Evolutionary conservation across 192 early-diverging fungal genomes (phyloP).

Genomic region (Linnemannia zychae): DNA sequence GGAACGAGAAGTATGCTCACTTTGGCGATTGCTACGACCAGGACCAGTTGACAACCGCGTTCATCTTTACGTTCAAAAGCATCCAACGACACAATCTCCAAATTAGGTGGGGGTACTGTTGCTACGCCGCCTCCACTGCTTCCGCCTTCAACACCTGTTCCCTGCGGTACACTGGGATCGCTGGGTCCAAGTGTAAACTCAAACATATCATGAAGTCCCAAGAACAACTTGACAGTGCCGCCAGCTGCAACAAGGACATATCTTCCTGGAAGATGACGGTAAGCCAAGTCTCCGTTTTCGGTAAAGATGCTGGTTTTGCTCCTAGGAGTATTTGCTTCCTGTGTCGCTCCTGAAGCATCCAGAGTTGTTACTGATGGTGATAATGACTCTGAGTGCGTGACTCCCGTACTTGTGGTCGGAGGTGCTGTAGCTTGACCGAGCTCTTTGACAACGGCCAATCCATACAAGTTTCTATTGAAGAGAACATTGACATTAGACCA

Average conservation of each 20-base stretch:
- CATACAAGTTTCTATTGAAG: conserved; percentile 44
- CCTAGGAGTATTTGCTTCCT: no score
- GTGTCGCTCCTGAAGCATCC: no score
- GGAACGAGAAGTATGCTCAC: no score
- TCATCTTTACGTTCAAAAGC: conserved; percentile 47
- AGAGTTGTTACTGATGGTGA: no score
- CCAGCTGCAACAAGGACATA: conserved; percentile 49
- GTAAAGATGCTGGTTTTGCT: conserved; percentile 35
- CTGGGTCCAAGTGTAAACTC: conserved; percentile 25
- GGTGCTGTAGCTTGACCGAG: conserved; percentile 4
- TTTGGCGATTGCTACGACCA: conserved; percentile 37
- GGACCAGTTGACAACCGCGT: conserved; percentile 44
- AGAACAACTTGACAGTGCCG: conserved; percentile 22
- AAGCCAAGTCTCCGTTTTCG: conserved; percentile 1
- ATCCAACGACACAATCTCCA: conserved; percentile 51
- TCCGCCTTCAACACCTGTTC: neutral
- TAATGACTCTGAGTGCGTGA: no score
- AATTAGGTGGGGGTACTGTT: conserved; percentile 4
- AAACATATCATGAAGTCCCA: conserved; percentile 40
- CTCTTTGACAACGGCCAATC: conserved; percentile 46
- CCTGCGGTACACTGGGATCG: neutral
- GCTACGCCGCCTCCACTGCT: neutral
- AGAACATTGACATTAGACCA: neutral
- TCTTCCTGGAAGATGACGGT: conserved; percentile 29
- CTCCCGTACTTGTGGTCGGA: neutral